These are phyloP conservation scores for Fonsecaea monophora DNA, from an alignment of 2,329 filamentous ascomycete genomes.

Conservation along the genomic window DNA sequence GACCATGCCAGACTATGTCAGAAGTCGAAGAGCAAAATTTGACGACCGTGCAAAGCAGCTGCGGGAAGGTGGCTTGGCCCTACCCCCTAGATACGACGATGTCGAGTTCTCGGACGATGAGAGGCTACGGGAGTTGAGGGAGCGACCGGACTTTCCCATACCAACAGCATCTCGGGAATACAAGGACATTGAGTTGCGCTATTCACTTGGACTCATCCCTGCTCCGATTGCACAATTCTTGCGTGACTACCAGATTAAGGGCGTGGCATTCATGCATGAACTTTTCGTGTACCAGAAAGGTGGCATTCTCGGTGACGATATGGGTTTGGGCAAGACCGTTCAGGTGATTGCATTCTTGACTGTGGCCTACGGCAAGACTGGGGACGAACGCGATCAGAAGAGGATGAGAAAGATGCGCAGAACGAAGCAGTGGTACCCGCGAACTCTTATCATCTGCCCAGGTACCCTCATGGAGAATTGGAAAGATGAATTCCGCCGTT, in stretches of 20 bases:
- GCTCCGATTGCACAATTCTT: conserved; percentile 90
- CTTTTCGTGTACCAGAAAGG: conserved; percentile 91
- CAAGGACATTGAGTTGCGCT: conserved; percentile 74
- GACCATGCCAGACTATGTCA: conserved; percentile 74
- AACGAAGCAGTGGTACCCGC: conserved; percentile 75
- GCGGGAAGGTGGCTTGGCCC: conserved; percentile 71
- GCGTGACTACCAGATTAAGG: conserved; percentile 87
- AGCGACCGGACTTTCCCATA: conserved; percentile 72
- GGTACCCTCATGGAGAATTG: conserved; percentile 90
- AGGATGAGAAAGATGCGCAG: conserved; percentile 85
- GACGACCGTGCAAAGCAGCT: conserved; percentile 66
- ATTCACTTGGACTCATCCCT: conserved; percentile 81
- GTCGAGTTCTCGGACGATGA: conserved; percentile 79
- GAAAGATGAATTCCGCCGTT: conserved; percentile 81
- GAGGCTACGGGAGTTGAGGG: conserved; percentile 64
- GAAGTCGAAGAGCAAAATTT: conserved; percentile 71
- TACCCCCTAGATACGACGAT: conserved; percentile 78
- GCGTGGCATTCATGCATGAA: conserved; percentile 83
- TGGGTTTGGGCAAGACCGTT: conserved; percentile 96
- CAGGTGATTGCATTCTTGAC: conserved; percentile 93
- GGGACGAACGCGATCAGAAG: conserved; percentile 82
- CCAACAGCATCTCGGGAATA: conserved; percentile 71
- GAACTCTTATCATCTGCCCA: conserved; percentile 84
- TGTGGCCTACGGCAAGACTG: conserved; percentile 91
- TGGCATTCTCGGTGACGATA: conserved; percentile 91